Conservation (phyloP, 2,329 filamentous ascomycete species). For the Zymoseptoria crescenta region DNA sequence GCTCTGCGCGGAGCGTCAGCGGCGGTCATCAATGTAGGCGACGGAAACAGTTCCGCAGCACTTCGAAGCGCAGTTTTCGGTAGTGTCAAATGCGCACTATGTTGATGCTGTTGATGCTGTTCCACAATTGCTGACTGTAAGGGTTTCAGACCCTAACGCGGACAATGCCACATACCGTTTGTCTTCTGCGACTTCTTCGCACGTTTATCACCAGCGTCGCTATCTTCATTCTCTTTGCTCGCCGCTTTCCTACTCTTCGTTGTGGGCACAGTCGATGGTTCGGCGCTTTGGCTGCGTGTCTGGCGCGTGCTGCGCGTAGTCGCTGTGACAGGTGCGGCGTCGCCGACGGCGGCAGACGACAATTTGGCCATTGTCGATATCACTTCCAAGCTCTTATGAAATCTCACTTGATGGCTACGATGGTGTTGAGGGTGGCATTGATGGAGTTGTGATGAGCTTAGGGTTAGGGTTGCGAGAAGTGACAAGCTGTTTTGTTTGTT, state of each 20-base stretch:
- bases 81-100: constrained; percentile 7
- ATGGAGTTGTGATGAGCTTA: neutral
- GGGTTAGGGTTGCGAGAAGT: neutral
- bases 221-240: neutral
- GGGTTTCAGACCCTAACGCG: neutral
- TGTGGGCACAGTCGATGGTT: constrained; percentile 16
- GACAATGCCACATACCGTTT: neutral
- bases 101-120: constrained; percentile 1
- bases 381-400: neutral
- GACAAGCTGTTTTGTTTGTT: neutral
- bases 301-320: constrained; percentile 14
- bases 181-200: neutral
- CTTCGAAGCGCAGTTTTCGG: neutral
- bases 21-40: neutral
- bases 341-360: neutral
- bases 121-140: neutral
- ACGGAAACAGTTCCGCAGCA: neutral
- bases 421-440: neutral
- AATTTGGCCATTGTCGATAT: neutral
- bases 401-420: neutral
- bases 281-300: constrained; percentile 36
- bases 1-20: constrained; percentile 2
- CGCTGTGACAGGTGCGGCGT: neutral
- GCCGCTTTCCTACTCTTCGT: neutral
- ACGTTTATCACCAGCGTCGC: constrained; percentile 1